These are phyloP conservation scores for Colletotrichum sp. DNA, from an alignment of 2,329 filamentous ascomycete genomes.

Conservation along the genomic window DNA sequence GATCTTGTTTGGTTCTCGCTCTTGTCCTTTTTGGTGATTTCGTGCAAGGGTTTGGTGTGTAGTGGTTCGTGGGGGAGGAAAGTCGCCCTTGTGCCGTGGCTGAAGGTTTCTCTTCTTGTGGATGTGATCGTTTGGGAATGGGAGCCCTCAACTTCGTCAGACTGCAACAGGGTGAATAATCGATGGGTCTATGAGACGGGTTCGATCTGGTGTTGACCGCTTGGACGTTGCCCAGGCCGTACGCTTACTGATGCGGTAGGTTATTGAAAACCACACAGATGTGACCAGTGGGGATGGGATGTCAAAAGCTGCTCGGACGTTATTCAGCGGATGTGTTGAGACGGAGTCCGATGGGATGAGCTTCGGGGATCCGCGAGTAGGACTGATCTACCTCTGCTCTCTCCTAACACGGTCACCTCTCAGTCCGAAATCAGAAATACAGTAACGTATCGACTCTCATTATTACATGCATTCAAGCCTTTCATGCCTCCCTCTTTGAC, in stretches of 20 bases:
- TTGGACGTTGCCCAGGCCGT: not conserved
- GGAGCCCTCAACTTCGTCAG: not conserved
- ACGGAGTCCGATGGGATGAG: not conserved
- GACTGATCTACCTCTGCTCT: not conserved
- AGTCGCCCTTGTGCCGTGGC: rapidly evolving
- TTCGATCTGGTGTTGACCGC: not conserved
- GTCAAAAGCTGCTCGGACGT: not conserved
- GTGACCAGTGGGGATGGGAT: not conserved
- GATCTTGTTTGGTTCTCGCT: not conserved
- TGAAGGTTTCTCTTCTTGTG: not conserved
- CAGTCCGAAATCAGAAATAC: not conserved
- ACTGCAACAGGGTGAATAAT: rapidly evolving
- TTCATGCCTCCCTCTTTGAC: not conserved
- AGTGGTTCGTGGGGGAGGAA: not conserved
- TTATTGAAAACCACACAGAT: not conserved
- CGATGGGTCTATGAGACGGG: not conserved
- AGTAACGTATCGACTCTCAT: not conserved
- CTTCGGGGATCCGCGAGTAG: not conserved
- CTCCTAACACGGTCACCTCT: not conserved
- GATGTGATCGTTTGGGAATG: not conserved
- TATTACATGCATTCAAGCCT: not conserved
- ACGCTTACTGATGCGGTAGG: not conserved
- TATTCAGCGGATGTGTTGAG: not conserved
- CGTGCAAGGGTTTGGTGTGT: rapidly evolving
- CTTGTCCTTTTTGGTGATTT: rapidly evolving